A percentile compares a stretch with the other conserved stretches of the same genome.
Evolutionary conservation across 768 basidiomycete genomes (phyloP).

Genomic region (Daedaleopsis sinensis): DNA sequence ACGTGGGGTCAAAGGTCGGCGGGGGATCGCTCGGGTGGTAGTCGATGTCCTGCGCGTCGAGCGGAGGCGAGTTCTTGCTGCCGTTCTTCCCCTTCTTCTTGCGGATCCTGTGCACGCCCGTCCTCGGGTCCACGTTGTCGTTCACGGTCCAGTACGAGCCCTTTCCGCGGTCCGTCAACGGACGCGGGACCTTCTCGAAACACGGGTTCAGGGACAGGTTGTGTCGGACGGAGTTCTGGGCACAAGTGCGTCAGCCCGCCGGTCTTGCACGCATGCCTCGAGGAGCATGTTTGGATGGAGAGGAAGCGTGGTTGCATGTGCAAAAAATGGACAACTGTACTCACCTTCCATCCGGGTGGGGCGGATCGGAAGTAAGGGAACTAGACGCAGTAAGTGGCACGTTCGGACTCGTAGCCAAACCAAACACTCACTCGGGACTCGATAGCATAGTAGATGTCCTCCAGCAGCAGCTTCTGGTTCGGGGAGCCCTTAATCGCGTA

Average conservation of each 20-base stretch:
- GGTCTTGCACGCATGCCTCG: not conserved
- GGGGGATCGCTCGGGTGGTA: slow-evolving; percentile 52
- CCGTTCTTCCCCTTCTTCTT: slow-evolving; percentile 79
- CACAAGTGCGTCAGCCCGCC: slow-evolving; percentile 30
- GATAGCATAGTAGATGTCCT: slow-evolving; percentile 92
- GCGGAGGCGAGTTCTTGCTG: slow-evolving; percentile 54
- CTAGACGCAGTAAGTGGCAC: slow-evolving; percentile 39
- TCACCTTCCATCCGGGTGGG: slow-evolving; percentile 91
- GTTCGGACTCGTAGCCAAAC: slow-evolving; percentile 3
- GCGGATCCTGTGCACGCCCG: slow-evolving; percentile 85
- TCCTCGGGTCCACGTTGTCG: slow-evolving; percentile 86
- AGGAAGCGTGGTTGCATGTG: not conserved
- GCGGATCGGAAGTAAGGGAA: slow-evolving; percentile 89
- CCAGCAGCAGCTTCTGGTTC: slow-evolving; percentile 80
- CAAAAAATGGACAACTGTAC: slow-evolving; percentile 24
- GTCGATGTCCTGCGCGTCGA: slow-evolving; percentile 51
- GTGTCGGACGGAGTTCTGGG: slow-evolving; percentile 87
- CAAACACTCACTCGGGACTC: slow-evolving; percentile 72
- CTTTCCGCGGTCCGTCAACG: slow-evolving; percentile 87
- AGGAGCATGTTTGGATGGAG: not conserved
- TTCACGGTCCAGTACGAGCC: slow-evolving; percentile 94
- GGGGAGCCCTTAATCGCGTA: slow-evolving; percentile 93
- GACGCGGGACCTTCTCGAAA: slow-evolving; percentile 91
- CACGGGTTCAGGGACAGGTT: slow-evolving; percentile 90
- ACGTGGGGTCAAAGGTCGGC: slow-evolving; percentile 59